Base-by-base conservation (phyloP, 495 filamentous ascomycete genomes). In the Penicillium coffeae region DNA sequence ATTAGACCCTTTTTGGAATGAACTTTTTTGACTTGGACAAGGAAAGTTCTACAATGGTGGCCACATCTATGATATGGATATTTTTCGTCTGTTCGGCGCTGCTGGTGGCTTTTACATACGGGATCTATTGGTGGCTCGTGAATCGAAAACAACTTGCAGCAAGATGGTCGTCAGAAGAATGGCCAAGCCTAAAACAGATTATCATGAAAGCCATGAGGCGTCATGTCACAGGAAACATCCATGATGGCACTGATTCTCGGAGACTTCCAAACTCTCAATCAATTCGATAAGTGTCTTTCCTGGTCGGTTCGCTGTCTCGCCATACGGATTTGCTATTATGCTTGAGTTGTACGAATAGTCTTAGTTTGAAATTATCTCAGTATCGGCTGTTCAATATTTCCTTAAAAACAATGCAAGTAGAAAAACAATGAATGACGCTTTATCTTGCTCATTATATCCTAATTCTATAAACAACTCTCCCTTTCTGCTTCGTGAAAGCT, bases 1-100 rank as follows among this genome's bases (percentile, higher is more conserved):
- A 12, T n/a, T 33, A 70, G 65, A 61, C 62, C 1, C 49, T 72
- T 25, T 56, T 72, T 25, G 69, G 67, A 12, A 68, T 66, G 64
- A 70, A 72, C 38, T 69, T 72, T 36, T 68, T 72, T 39, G 51
- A 48, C 6, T 58, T 66, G 54, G 48, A 65, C 42, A 22, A 57
- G 15, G 37, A 53, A 2, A 58, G 52, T 21, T 48, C 42, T 13
- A 38, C 41, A 1, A 52, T 72, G 16, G 35, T 62, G 57, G 27
- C 57, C 57, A 36, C 58, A 38, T 21, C 63, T 59, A 48, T 66
- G 38, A 43, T 70, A 36, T 72, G 69, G 69, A 70, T 72, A 43
- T 72, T 57, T 20, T 21, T 70, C 4, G 47, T 60, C 1, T 46
- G 46, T 19, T 47, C 67, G 2, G 42, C 64, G 12, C 50, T 58